Base-by-base conservation (phyloP, 805 yeast genomes). In the Cyberlindnera mycetangii region DNA sequence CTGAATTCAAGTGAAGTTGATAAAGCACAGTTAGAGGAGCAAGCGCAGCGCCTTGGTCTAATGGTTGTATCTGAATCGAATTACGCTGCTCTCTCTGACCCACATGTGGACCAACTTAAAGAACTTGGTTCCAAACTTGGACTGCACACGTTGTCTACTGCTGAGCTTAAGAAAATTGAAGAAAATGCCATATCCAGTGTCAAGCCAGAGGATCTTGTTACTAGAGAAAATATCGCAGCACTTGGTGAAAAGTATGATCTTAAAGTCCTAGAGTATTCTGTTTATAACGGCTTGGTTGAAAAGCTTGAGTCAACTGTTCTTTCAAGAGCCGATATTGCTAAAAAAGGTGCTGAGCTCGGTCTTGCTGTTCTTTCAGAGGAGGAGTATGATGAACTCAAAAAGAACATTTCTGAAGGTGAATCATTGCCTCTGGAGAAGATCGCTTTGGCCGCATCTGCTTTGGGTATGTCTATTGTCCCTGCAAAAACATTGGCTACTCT, bases 321-420 rank as follows among this genome's bases (percentile, higher is more conserved):
- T n/a, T 35, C 50, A 1, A 43, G 44, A 21, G 48, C 50, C 3
- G 44, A 39, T 12, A 17, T 56, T 14, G 24, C 41, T 9, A 22
- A 33, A 2, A 48, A 40, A 17, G 49, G 54, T 12, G 42, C 52
- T 5, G 67, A 63, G 11, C 51, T 60, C 30, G 73, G 69, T 6
- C 50, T 71, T 37, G 61, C 64, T 7, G 42, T 62, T 7, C 9
- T 48, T 11, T 20, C 44, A 10, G 8, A 32, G 5, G 31, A 32
- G 6, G 48, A 47, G 17, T 21, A 18, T 9, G 42, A 47, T 1
- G 36, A 31, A 12, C 45, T 52, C 30, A 37, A 32, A 18, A 7
- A n/a, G 5, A 18, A 35, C 30, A 50, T 42, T 10, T 25, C 28
- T 7, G 41, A 35, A 16, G 21, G 20, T 15, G 19, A 35, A 8